phyloP scores from a whole-genome alignment of 768 basidiomycete species.

The Lactifluus rugatus region DNA sequence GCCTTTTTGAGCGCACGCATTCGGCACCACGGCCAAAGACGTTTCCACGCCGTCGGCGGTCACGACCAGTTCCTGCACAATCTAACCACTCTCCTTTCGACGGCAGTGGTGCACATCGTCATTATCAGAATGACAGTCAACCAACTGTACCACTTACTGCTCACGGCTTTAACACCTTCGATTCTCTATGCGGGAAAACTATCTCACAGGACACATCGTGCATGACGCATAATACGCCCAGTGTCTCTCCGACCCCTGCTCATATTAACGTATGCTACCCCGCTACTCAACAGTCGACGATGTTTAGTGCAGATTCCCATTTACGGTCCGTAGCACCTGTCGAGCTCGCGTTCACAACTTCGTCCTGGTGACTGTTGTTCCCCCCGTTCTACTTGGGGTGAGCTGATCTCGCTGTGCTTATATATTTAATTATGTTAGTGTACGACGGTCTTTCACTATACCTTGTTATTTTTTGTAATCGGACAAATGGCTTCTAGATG shows the following conservation, averaged over 20 bases:
- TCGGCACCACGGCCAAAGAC: constrained; percentile 49
- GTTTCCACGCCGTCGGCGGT: constrained; percentile 4
- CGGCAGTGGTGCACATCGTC: neutral
- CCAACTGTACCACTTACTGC: neutral
- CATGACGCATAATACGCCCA: neutral
- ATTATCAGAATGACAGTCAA: neutral
- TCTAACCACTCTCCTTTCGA: neutral
- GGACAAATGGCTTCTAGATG: no score
- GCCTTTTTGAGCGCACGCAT: constrained; percentile 71
- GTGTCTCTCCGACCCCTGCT: neutral
- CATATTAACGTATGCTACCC: neutral
- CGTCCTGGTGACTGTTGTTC: neutral
- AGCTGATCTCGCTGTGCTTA: neutral
- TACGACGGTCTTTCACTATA: neutral
- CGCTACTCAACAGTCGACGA: neutral
- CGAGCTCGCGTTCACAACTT: no score
- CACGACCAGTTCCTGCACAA: neutral
- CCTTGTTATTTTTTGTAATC: no score
- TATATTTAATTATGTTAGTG: neutral
- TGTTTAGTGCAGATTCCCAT: neutral
- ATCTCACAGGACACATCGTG: neutral
- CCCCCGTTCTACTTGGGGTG: neutral
- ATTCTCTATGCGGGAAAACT: neutral
- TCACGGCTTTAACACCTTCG: neutral
- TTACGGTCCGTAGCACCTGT: neutral